These are phyloP conservation scores for Penicillium psychrosexuale DNA, from an alignment of 2,329 filamentous ascomycete species.

Conservation along the genomic window DNA sequence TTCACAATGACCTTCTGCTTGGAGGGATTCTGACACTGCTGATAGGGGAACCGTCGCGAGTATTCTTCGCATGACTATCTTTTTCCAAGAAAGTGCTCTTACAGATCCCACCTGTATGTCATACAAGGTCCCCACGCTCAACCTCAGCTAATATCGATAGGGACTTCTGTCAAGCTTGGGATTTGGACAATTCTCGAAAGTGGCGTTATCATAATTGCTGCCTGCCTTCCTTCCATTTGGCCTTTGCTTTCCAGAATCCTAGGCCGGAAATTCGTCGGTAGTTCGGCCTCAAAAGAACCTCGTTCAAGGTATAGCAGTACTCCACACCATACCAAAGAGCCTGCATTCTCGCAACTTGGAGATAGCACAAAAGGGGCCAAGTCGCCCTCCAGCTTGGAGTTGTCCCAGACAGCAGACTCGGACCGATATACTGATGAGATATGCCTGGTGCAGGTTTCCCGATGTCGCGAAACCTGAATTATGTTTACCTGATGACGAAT, in stretches of 20 bases:
- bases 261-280: neutral
- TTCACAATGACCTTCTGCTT: neutral
- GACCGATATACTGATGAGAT: neutral
- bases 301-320: neutral
- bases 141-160: neutral
- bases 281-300: neutral
- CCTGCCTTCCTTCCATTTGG: neutral
- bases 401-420: neutral
- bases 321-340: neutral
- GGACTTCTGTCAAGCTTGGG: neutral
- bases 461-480: neutral
- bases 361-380: neutral
- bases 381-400: neutral
- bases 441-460: neutral
- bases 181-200: neutral
- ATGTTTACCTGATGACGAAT: no score
- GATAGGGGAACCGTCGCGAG: neutral
- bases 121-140: neutral
- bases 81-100: neutral
- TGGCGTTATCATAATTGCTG: neutral
- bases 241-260: neutral
- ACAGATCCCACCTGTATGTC: neutral
- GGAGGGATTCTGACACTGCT: neutral
- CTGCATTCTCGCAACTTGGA: neutral
- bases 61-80: neutral